These are phyloP conservation scores for Kurtzmaniella quercitrusa DNA, from an alignment of 1,139 yeast genomes.

Conservation along the genomic window DNA sequence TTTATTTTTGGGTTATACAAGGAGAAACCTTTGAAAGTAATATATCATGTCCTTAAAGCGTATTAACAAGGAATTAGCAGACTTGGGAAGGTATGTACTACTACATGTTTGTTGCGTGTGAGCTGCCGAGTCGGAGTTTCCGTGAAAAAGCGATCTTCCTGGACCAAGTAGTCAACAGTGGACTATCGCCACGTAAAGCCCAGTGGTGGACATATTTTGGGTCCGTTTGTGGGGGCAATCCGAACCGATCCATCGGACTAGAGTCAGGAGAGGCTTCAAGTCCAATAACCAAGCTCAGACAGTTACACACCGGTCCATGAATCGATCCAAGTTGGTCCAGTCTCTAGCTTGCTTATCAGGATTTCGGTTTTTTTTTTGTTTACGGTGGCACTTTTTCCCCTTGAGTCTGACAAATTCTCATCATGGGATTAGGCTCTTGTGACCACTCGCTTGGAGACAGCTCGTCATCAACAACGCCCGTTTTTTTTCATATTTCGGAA, in stretches of 20 bases:
- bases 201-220: no score
- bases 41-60: conserved; percentile 79
- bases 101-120: neutral
- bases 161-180: neutral
- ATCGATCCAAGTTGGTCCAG: no score
- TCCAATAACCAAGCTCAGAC: no score
- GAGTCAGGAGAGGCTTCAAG: no score
- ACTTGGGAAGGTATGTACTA: conserved; percentile 80
- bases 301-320: no score
- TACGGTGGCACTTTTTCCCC: neutral
- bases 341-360: neutral
- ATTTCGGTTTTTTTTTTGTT: neutral
- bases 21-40: neutral
- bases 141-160: no score
- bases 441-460: neutral
- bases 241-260: no score
- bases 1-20: neutral
- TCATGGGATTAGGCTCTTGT: neutral
- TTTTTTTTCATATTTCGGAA: neutral
- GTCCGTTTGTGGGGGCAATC: no score
- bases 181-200: neutral
- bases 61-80: conserved; percentile 92
- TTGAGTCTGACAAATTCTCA: neutral
- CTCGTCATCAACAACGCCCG: no score
- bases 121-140: no score